A percentile compares a stretch with the other conserved stretches of the same genome.
Conservation (phyloP, 2,329 filamentous ascomycete species). For the Aaosphaeria pasadenensis region DNA sequence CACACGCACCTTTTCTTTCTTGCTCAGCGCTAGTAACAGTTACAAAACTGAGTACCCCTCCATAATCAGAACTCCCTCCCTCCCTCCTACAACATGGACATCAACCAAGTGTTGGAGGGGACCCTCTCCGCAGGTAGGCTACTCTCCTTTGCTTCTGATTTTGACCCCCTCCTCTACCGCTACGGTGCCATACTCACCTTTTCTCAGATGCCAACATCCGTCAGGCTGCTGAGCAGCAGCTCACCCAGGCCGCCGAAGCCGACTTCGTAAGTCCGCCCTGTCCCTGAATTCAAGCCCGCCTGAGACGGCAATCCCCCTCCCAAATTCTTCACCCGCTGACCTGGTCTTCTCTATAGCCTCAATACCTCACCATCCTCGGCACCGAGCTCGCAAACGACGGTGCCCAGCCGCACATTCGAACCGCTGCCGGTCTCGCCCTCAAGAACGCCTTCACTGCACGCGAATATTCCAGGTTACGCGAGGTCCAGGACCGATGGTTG, state of each 20-base stretch:
- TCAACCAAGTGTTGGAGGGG: conserved; percentile 96
- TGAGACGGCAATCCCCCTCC: conserved; percentile 9
- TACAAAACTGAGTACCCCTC: conserved; percentile 1
- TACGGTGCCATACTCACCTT: conserved; percentile 31
- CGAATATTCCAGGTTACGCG: conserved; percentile 81
- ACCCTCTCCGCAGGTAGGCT: conserved; percentile 82
- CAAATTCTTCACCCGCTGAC: conserved; percentile 20
- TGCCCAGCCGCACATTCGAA: conserved; percentile 78
- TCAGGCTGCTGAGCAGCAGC: conserved; percentile 89
- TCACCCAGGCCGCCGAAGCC: conserved; percentile 84
- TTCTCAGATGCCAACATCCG: conserved; percentile 81
- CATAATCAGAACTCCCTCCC: conserved; percentile 5
- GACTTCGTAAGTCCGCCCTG: conserved; percentile 74
- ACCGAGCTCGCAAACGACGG: conserved; percentile 68
- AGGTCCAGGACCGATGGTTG: conserved; percentile 92
- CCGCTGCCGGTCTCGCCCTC: conserved; percentile 90
- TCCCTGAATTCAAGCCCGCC: background rate
- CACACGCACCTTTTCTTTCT: conserved; percentile 4
- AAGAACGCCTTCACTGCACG: conserved; percentile 98
- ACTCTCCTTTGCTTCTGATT: conserved; percentile 39
- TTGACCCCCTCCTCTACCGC: conserved; percentile 1
- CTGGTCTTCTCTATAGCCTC: conserved; percentile 58
- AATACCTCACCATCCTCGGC: conserved; percentile 88
- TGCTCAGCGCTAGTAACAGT: conserved; percentile 18
- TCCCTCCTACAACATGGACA: conserved; percentile 70